These are phyloP conservation scores for Sugiyamaella chiloensis DNA, from an alignment of 805 yeast species.

Conservation along the genomic window DNA sequence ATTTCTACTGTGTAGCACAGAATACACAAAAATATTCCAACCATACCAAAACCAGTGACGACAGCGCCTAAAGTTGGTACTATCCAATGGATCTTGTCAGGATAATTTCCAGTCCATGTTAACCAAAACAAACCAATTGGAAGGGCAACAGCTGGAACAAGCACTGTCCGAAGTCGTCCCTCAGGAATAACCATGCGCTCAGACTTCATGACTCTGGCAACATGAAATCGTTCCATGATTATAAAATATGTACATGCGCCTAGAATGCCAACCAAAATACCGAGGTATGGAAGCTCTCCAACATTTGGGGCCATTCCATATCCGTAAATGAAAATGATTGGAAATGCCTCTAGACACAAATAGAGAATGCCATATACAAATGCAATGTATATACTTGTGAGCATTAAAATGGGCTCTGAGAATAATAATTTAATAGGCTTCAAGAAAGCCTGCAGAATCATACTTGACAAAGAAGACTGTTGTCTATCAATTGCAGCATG, in stretches of 20 bases:
- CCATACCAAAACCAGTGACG: conserved; percentile 50
- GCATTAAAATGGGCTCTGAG: conserved; percentile 65
- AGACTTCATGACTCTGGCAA: conserved; percentile 44
- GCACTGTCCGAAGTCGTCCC: conserved; percentile 73
- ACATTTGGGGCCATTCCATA: conserved; percentile 59
- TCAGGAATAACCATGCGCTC: conserved; percentile 71
- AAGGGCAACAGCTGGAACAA: conserved; percentile 63
- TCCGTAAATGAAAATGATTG: conserved; percentile 52
- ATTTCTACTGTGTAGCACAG: conserved; percentile 59
- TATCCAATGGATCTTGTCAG: conserved; percentile 46
- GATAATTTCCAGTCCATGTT: conserved; percentile 64
- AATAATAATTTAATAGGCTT: conserved; percentile 66
- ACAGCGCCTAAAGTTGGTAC: conserved; percentile 56
- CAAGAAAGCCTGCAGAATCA: conserved; percentile 55
- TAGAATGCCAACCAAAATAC: conserved; percentile 67
- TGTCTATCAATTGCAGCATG: conserved; percentile 70
- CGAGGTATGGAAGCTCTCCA: conserved; percentile 74
- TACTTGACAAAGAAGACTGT: conserved; percentile 51
- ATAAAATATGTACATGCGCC: conserved; percentile 32
- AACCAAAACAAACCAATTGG: conserved; percentile 56
- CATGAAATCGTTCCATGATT: conserved; percentile 29
- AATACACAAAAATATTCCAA: conserved; percentile 55
- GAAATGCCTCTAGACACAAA: conserved; percentile 68
- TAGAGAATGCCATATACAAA: conserved; percentile 78
- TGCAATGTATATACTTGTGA: conserved; percentile 65